Conservation (phyloP, 169 alveolate species). For the Babesia bigemina region DNA sequence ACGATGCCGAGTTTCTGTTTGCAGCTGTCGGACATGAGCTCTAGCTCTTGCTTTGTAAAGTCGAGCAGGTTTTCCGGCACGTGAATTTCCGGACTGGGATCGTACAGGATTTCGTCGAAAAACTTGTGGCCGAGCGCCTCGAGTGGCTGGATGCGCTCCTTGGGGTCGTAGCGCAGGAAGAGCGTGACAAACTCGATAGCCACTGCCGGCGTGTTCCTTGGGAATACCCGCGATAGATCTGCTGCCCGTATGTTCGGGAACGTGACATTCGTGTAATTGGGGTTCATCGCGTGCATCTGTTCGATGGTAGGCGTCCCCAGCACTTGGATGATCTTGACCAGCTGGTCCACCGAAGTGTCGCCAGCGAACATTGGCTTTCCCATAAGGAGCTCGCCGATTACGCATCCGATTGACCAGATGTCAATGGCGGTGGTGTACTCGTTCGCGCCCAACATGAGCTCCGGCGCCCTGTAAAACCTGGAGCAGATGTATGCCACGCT, state of each 20-base stretch:
- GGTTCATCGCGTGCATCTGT: slow-evolving; percentile 93
- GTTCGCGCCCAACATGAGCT: slow-evolving; percentile 96
- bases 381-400: slow-evolving; percentile 91
- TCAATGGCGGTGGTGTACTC: slow-evolving; percentile 97
- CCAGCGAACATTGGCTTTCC: slow-evolving; percentile 97
- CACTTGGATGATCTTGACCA: slow-evolving; percentile 91
- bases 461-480: slow-evolving; percentile 99
- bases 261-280: slow-evolving; percentile 89
- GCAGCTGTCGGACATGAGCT: slow-evolving; percentile 27
- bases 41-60: slow-evolving; percentile 52
- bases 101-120: slow-evolving; percentile 91
- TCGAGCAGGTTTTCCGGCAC: slow-evolving; percentile 52
- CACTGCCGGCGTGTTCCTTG: slow-evolving; percentile 75
- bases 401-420: slow-evolving; percentile 97
- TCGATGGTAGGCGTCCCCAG: slow-evolving; percentile 92
- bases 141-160: slow-evolving; percentile 81
- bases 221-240: slow-evolving; percentile 75
- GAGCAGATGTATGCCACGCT: slow-evolving; percentile 96
- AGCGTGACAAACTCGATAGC: slow-evolving; percentile 82
- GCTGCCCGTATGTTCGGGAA: slow-evolving; percentile 85
- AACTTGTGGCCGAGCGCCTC: slow-evolving; percentile 93
- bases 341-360: slow-evolving; percentile 93
- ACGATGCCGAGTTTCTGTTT: slow-evolving; percentile 40
- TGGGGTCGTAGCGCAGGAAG: slow-evolving; percentile 86
- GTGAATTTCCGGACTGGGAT: slow-evolving; percentile 44